Evolutionary conservation across 139 green algal genomes (phyloP), one percentile per base, ranked within the genome.

Genomic region (Micractinium conductrix): DNA sequence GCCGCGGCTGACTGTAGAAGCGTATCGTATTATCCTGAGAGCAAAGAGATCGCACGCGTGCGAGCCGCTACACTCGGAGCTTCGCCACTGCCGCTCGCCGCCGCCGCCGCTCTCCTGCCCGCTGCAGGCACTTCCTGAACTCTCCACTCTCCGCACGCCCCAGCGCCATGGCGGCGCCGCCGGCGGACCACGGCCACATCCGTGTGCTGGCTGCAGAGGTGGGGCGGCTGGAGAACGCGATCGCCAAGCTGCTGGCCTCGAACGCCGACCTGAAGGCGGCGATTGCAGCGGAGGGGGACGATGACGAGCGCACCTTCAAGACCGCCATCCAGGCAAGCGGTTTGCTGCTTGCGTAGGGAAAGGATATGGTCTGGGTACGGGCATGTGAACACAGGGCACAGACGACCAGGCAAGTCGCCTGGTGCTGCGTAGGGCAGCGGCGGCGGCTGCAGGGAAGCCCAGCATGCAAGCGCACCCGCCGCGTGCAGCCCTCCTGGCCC

Each of bases 301-400:
- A 88, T 26, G 45, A 68, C 33, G 78, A 85, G 28, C 74, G 74
- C 50, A 48, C 45, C 16, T 88, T 81, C 84, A 85, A 86, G 84
- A 60, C 22, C 16, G 84, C 84, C 44, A 88, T 88, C 21, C 75
- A 88, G 63, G 79, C 78, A 43, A 24, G 43, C 19, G 6, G 26
- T 8, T 40, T 28, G 26, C 14, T 33, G 37, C 1, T 42, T 19
- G 10, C 5, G 33, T 33, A n/a, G 42, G 44, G n/a, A 44, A 10
- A n/a, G 6, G 1, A 35, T 6, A 10, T 16, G 69, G 1, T 24
- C 22, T 35, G 24, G 53, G 53, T 58, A 62, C 2, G 53, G 8
- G 53, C 6, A 19, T 30, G 53, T 30, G 53, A 58, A 21, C n/a
- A n/a, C n/a, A n/a, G n/a, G n/a, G n/a, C n/a, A n/a, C n/a, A n/a